phyloP scores from a whole-genome alignment of 306 rosid species.

The Cicer arietinum region DNA sequence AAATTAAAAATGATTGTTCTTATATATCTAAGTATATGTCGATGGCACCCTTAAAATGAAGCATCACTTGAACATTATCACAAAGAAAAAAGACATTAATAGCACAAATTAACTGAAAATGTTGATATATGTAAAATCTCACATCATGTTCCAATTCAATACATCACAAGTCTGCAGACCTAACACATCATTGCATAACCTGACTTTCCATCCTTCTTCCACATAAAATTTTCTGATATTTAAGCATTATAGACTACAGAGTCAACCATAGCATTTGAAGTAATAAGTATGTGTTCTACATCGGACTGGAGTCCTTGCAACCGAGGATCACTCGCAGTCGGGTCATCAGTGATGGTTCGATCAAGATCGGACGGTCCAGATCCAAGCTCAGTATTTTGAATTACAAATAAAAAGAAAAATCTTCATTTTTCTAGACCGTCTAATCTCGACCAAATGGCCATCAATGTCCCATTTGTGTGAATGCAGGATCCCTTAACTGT shows the following conservation, averaged over 20 bases:
- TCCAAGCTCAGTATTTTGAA: too few relatives aligned
- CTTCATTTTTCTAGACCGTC: too few relatives aligned
- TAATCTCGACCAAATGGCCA: too few relatives aligned
- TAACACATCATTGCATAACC: slow-evolving; percentile 23
- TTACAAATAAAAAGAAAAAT: too few relatives aligned
- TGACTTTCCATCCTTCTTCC: slow-evolving; percentile 25
- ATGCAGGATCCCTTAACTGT: too few relatives aligned
- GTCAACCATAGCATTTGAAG: slow-evolving; percentile 11
- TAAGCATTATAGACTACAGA: slow-evolving; percentile 14
- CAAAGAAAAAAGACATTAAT: slow-evolving; percentile 29
- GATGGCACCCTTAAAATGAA: slow-evolving; percentile 27
- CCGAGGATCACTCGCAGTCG: too few relatives aligned
- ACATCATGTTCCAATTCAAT: slow-evolving; percentile 18
- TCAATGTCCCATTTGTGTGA: too few relatives aligned
- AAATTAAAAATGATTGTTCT: not conserved
- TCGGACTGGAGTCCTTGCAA: too few relatives aligned
- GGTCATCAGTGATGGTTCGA: too few relatives aligned
- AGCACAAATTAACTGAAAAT: slow-evolving; percentile 21
- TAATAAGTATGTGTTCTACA: not conserved
- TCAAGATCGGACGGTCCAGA: too few relatives aligned
- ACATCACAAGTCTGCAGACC: not conserved
- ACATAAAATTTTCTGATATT: not conserved
- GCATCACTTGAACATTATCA: slow-evolving; percentile 20
- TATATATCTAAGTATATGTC: slow-evolving; percentile 18
- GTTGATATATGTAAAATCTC: not conserved